Base-by-base conservation (phyloP, 352 stramenopile genomes). In the Phytophthora agathidicida region DNA sequence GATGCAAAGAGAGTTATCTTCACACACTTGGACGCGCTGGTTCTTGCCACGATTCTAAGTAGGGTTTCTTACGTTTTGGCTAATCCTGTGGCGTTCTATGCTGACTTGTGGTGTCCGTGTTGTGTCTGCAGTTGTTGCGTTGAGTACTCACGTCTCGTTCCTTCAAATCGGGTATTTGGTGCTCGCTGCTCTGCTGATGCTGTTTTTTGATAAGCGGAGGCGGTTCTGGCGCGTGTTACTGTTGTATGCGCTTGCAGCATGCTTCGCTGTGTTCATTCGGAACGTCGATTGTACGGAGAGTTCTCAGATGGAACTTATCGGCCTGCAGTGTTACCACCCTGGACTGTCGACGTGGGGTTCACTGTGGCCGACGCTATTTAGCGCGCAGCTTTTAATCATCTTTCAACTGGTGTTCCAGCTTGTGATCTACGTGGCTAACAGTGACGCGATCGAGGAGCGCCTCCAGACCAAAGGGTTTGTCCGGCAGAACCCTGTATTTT, bases 401-500 rank as follows among this genome's bases (percentile, higher is more conserved):
- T 75, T 90, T 14, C 83, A 94, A 55, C 43, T 96, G 10, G 81
- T 96, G 8, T 91, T 93, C 35, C 86, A 96, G 62, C 72, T 96
- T 19, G 83, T 94, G 41, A 85, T 96, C 5, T 96, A 96, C 36
- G 78, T 91, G 11, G 66, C 75, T 0, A 93, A 90, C 31, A 85
- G 75, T 13, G 68, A 89, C 17, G 81, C 70, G 1, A 90, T 89
- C 31, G 67, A 91, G 16, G 77, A 93, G 45, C 77, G 81, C 0
- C 68, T 91, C 17, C 61, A 65, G 19, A 91, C 75, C 0, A 77
- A 88, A 35, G 63, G 89, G 6, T 58, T 89, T 38, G 68, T 82
- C 50, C 71, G 73, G 10, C 84, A 94, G 33, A 88, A 91, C 28
- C 84, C 84, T 1, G 64, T 91, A 11, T 92, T 80, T 49, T 94